Conservation (phyloP, 352 stramenopile genomes). For the Phytopythium aichiense region DNA sequence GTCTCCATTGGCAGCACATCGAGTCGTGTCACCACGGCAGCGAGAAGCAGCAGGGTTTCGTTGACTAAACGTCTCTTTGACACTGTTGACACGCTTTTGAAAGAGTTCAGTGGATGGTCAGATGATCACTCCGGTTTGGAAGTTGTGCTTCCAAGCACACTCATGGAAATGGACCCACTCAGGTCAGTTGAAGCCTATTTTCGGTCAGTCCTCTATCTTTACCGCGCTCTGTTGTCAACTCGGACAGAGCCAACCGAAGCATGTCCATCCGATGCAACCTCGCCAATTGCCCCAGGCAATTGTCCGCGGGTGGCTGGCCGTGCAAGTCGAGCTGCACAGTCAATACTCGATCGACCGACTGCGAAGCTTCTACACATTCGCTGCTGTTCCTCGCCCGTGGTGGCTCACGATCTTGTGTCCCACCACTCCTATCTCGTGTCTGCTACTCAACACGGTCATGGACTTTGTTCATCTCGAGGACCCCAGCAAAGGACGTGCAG, state of each 20-base stretch:
- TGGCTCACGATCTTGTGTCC: conserved; percentile 12
- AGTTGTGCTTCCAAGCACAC: no score
- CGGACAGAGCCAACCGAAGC: no score
- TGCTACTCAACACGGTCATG: conserved; percentile 24
- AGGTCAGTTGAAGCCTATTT: no score
- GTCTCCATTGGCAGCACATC: conserved; percentile 16
- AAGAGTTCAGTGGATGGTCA: neutral
- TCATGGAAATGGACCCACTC: no score
- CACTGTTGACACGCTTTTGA: neutral
- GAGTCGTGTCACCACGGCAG: conserved; percentile 3
- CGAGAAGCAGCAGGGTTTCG: neutral
- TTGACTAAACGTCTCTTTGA: neutral
- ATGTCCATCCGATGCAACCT: neutral
- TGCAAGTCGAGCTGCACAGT: conserved; percentile 32
- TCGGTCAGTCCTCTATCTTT: no score
- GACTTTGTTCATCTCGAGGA: conserved; percentile 19
- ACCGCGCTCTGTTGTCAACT: no score
- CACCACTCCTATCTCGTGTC: conserved; percentile 27
- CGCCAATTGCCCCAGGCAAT: neutral
- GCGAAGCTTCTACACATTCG: conserved; percentile 10
- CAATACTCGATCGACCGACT: conserved; percentile 29
- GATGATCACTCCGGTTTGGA: no score
- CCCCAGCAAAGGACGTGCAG: conserved; percentile 16
- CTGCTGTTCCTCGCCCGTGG: neutral
- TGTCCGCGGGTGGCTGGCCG: conserved; percentile 7